phyloP scores from a whole-genome alignment of 305 asterid species.

The Andrographis paniculata region DNA sequence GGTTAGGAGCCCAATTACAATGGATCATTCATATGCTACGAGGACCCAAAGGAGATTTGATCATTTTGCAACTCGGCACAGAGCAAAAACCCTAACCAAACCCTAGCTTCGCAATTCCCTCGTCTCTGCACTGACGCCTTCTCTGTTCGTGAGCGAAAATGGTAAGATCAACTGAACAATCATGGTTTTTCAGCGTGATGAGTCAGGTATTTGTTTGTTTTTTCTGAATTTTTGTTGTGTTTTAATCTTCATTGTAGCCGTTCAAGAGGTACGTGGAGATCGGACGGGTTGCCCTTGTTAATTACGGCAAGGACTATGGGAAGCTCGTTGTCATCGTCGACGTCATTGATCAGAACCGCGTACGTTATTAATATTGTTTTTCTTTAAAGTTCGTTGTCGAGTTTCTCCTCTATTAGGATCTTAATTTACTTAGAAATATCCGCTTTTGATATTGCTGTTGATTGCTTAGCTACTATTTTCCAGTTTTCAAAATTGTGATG shows the following conservation, averaged over 20 bases:
- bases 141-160: background rate
- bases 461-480: too few relatives aligned
- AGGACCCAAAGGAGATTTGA: too few relatives aligned
- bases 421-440: background rate
- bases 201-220: too few relatives aligned
- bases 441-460: background rate
- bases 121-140: background rate
- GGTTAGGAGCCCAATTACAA: too few relatives aligned
- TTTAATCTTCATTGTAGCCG: conserved; percentile 31
- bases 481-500: background rate
- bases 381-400: background rate
- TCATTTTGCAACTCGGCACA: too few relatives aligned
- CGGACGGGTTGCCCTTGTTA: conserved; percentile 72
- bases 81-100: background rate
- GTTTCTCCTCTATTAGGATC: background rate
- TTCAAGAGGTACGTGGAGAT: conserved; percentile 86
- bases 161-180: background rate
- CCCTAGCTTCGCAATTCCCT: background rate
- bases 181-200: background rate
- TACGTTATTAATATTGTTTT: conserved; percentile 9
- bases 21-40: too few relatives aligned
- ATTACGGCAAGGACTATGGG: conserved; percentile 74
- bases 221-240: background rate
- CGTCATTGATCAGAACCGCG: conserved; percentile 74
- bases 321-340: conserved; percentile 73